These are phyloP conservation scores for Teratosphaeria destructans DNA, from an alignment of 2,329 filamentous ascomycete species.

Conservation along the genomic window DNA sequence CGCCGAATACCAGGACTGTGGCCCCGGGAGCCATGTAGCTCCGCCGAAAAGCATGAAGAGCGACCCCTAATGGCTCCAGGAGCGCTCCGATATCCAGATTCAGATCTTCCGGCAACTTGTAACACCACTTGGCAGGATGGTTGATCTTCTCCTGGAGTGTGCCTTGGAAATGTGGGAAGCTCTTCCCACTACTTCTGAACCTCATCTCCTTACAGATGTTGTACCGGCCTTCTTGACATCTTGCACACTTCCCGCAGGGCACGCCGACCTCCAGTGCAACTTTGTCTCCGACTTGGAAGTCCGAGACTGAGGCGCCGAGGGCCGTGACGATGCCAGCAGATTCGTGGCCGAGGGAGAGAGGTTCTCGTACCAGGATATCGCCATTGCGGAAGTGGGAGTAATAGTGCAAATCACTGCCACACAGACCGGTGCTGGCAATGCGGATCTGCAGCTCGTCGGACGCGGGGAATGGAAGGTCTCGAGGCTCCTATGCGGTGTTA, in stretches of 20 bases:
- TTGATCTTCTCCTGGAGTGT: slow-evolving; percentile 53
- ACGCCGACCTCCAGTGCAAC: slow-evolving; percentile 89
- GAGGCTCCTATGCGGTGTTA: slow-evolving; percentile 39
- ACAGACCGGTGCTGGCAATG: slow-evolving; percentile 57
- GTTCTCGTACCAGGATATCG: slow-evolving; percentile 70
- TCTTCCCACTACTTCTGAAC: slow-evolving; percentile 50
- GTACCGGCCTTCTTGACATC: slow-evolving; percentile 48
- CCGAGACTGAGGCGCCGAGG: slow-evolving; percentile 44
- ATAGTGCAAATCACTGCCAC: slow-evolving; percentile 70
- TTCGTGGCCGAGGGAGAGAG: slow-evolving; percentile 70
- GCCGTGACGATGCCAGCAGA: slow-evolving; percentile 70
- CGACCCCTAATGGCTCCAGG: slow-evolving; percentile 51
- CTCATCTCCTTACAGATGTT: slow-evolving; percentile 52
- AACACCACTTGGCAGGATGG: slow-evolving; percentile 50
- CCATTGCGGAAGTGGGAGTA: slow-evolving; percentile 80
- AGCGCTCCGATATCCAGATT: slow-evolving; percentile 48
- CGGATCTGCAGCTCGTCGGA: slow-evolving; percentile 52
- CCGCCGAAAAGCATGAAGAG: slow-evolving; percentile 48
- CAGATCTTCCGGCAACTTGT: slow-evolving; percentile 44
- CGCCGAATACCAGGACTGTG: slow-evolving; percentile 49
- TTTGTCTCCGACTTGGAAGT: slow-evolving; percentile 63
- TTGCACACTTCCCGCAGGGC: slow-evolving; percentile 58
- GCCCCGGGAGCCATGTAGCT: slow-evolving; percentile 35
- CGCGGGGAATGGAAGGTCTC: slow-evolving; percentile 36
- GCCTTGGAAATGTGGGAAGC: slow-evolving; percentile 53